Evolutionary conservation across 805 yeast species (phyloP).

Genomic region (Phaffomyces opuntiae): DNA sequence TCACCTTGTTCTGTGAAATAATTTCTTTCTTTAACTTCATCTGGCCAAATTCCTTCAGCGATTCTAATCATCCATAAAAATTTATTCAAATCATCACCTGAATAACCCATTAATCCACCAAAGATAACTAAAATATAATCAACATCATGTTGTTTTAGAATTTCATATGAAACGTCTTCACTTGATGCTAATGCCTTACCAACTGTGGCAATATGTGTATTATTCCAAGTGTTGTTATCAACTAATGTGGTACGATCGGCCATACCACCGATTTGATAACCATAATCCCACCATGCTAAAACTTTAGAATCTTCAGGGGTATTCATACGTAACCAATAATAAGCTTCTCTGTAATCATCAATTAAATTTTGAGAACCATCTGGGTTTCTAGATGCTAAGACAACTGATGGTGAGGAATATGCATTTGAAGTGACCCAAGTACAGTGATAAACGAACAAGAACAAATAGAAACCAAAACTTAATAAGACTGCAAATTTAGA

Average conservation of each 20-base stretch:
- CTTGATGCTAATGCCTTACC: slow-evolving; percentile 95
- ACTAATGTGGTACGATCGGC: slow-evolving; percentile 98
- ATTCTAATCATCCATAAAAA: slow-evolving; percentile 98
- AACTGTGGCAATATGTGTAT: slow-evolving; percentile 97
- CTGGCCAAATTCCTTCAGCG: slow-evolving; percentile 99
- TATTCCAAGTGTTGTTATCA: slow-evolving; percentile 98
- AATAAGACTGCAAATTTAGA: slow-evolving; percentile 58
- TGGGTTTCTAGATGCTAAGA: slow-evolving; percentile 71
- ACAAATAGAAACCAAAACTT: slow-evolving; percentile 67
- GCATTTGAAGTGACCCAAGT: slow-evolving; percentile 97
- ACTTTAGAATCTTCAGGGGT: slow-evolving; percentile 93
- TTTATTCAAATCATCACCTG: slow-evolving; percentile 95
- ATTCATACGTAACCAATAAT: slow-evolving; percentile 98
- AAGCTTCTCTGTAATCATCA: slow-evolving; percentile 98
- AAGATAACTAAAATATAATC: slow-evolving; percentile 90
- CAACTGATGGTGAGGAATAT: slow-evolving; percentile 97
- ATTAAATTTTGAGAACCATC: slow-evolving; percentile 83
- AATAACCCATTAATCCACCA: slow-evolving; percentile 89
- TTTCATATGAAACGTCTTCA: slow-evolving; percentile 84
- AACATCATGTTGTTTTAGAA: slow-evolving; percentile 85
- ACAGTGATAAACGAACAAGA: slow-evolving; percentile 84
- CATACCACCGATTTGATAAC: slow-evolving; percentile 99
- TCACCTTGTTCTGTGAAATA: slow-evolving; percentile 84
- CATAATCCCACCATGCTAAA: slow-evolving; percentile 99
- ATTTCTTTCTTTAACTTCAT: slow-evolving; percentile 82